Evolutionary conservation across 2,329 filamentous ascomycete species (phyloP).

Genomic region (Sphaerulina populicola): DNA sequence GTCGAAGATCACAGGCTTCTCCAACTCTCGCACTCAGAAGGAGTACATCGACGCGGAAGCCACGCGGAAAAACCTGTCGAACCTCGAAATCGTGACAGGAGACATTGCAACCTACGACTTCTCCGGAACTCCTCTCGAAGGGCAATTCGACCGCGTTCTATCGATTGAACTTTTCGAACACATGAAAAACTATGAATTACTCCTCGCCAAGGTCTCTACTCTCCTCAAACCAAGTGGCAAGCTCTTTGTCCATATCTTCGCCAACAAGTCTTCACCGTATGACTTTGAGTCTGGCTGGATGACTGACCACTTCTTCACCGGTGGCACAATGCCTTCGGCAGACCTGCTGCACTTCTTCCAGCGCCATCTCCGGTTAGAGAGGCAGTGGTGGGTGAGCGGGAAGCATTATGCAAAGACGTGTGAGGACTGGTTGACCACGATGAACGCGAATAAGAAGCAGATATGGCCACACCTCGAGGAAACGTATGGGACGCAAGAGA

Average conservation of each 20-base stretch:
- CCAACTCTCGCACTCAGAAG: conserved; percentile 62
- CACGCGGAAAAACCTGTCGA: conserved; percentile 48
- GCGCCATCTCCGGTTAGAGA: conserved; percentile 49
- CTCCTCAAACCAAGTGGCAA: conserved; percentile 56
- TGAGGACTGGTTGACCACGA: conserved; percentile 58
- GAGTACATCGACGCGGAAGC: conserved; percentile 56
- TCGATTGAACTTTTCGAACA: conserved; percentile 67
- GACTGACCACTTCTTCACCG: conserved; percentile 65
- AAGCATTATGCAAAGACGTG: conserved; percentile 61
- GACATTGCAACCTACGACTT: conserved; percentile 61
- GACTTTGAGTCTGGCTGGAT: conserved; percentile 67
- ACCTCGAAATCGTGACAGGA: conserved; percentile 57
- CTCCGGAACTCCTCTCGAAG: conserved; percentile 34
- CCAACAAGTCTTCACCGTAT: conserved; percentile 57
- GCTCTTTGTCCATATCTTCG: conserved; percentile 62
- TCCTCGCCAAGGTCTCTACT: conserved; percentile 55
- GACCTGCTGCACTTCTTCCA: conserved; percentile 62
- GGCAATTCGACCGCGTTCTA: conserved; percentile 54
- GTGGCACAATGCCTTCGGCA: conserved; percentile 61
- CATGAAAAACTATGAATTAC: conserved; percentile 65
- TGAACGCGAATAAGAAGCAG: conserved; percentile 50
- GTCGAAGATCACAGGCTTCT: conserved; percentile 57
- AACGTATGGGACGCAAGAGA: conserved; percentile 56
- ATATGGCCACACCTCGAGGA: conserved; percentile 58
- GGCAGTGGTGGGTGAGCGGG: conserved; percentile 65